Base-by-base conservation (phyloP, 768 basidiomycete genomes). In the Termitomyces sp. region DNA sequence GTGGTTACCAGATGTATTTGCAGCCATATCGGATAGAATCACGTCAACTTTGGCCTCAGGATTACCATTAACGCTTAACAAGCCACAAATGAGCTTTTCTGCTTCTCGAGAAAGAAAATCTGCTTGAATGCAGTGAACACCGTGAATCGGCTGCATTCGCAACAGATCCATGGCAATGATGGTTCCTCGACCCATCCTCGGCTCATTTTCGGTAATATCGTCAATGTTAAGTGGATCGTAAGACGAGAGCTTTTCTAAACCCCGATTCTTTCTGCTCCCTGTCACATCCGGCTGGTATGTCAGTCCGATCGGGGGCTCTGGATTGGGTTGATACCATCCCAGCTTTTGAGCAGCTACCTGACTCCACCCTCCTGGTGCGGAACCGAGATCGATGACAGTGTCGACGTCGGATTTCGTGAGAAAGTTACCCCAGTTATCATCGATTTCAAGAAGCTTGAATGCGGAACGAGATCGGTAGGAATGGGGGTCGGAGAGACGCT, bases 281-380 rank as follows among this genome's bases (percentile, higher is more conserved):
- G 21, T 8, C 2, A 21, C 34, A 32, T 10, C 9, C 30, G 9
- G 30, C 30, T 32, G 30, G 30, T 32, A 10, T 6, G 21, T 44
- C 26, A 32, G 30, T 26, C 40, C 45, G 11, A 14, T 47, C 10
- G 28, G 5, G 10, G 22, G 19, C 17, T 51, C 34, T 22, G 45
- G 7, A 14, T 37, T 6, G 11, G 22, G 38, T 26, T 62, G 56
- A 32, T 60, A 61, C 77, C 80, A 83, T 2, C 85, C 84, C n/a
- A 90, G 65, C 54, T 81, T 78, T 32, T 74, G 75, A 0, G 83
- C 79, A 14, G 83, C 84, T 11, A 93, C 93, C 65, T 97, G 94
- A 48, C 87, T 88, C 95, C 96, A 98, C 0, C 93, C 93, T 0
- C 94, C 94, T 0, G 95, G 96, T 0, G 93, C 91, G 0, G 90